Evolutionary conservation across 2,329 filamentous ascomycete species (phyloP).

Genomic region (Xylaria sp.): DNA sequence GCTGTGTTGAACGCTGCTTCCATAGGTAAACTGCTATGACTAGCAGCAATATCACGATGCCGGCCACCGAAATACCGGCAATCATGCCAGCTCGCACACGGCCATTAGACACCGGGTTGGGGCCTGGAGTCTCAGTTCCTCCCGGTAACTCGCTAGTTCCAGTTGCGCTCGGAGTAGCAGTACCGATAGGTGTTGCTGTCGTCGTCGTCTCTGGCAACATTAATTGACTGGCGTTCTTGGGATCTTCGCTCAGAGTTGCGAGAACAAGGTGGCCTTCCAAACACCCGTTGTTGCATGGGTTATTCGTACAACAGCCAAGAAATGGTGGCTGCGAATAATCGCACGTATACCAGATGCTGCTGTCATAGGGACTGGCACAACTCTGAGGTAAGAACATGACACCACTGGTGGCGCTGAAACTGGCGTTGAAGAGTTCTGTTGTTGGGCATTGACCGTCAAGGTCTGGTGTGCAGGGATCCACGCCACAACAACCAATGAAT

Average conservation of each 20-base stretch:
- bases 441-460: constrained; percentile 46
- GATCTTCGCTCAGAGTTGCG: constrained; percentile 41
- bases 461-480: constrained; percentile 51
- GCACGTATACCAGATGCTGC: constrained; percentile 52
- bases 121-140: neutral
- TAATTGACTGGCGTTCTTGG: constrained; percentile 37
- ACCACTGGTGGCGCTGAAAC: constrained; percentile 49
- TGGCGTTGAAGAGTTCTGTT: constrained; percentile 48
- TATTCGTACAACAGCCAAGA: constrained; percentile 53
- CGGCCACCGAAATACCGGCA: constrained; percentile 37
- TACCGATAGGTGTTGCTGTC: neutral
- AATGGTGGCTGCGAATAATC: constrained; percentile 45
- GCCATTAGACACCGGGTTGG: neutral
- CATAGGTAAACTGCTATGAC: constrained; percentile 35
- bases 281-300: constrained; percentile 52
- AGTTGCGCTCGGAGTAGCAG: neutral
- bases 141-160: neutral
- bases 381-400: constrained; percentile 48
- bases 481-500: constrained; percentile 56
- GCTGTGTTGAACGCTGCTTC: no score
- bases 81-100: constrained; percentile 31
- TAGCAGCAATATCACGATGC: constrained; percentile 36
- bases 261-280: constrained; percentile 45
- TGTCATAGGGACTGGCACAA: constrained; percentile 45
- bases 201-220: constrained; percentile 27